These are phyloP conservation scores for Volvariella surrecta DNA, from an alignment of 1,284 basidiomycete species.

Conservation along the genomic window DNA sequence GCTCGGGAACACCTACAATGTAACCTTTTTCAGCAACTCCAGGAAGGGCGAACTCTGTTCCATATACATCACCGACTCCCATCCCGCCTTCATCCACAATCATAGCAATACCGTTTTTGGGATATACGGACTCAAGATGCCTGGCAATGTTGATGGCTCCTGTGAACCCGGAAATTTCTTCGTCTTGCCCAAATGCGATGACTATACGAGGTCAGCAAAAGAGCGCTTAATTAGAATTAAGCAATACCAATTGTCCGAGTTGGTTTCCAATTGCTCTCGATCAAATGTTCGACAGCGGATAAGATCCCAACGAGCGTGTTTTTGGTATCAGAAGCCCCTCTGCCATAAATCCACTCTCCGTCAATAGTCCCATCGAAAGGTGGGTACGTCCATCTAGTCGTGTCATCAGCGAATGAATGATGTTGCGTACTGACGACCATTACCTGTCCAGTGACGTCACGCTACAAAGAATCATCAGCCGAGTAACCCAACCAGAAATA, in stretches of 20 bases:
- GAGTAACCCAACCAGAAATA: no score
- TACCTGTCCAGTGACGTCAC: no score
- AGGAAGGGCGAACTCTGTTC: constrained; percentile 42
- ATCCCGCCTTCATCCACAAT: constrained; percentile 47
- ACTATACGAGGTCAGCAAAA: constrained; percentile 19
- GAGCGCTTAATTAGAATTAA: no score
- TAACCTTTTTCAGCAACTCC: constrained; percentile 65
- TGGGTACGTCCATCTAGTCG: constrained; percentile 52
- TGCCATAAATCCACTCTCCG: constrained; percentile 49
- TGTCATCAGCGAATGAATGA: constrained; percentile 43
- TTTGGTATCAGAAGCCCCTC: constrained; percentile 54
- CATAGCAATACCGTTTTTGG: constrained; percentile 49
- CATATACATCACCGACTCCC: constrained; percentile 28
- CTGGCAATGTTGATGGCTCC: constrained; percentile 45
- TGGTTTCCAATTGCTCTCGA: constrained; percentile 46
- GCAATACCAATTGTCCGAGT: constrained; percentile 33
- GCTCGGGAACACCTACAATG: constrained; percentile 17
- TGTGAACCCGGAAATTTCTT: constrained; percentile 54
- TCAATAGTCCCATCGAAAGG: constrained; percentile 63
- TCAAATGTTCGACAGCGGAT: constrained; percentile 49
- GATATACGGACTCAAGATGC: constrained; percentile 45
- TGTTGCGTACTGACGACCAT: no score
- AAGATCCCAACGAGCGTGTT: constrained; percentile 45
- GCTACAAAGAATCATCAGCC: no score
- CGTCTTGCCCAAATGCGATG: constrained; percentile 68